Evolutionary conservation across 805 yeast species (phyloP), one percentile per base, ranked within the genome.

Genomic region (Allodekkera sacchari): DNA sequence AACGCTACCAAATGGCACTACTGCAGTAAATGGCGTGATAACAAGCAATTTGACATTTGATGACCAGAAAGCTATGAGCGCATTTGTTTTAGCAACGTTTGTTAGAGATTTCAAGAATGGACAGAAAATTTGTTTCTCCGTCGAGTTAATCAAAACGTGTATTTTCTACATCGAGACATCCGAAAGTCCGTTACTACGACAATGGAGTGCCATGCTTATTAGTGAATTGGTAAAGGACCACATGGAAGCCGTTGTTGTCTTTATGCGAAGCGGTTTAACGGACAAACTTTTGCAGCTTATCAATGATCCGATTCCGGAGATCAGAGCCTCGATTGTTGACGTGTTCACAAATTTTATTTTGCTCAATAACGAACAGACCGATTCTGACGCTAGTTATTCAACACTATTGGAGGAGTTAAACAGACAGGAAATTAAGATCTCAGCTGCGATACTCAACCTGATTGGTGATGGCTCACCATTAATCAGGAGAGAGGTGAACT

Each of bases 11-110:
- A 35, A 35, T 24, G 33, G 31, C 3, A 44, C 44, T 28, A 13
- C 6, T 15, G 17, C 32, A 5, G 17, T 20, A 12, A 43, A 37
- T 12, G 60, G 46, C 30, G 60, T 65, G 21, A 54, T 68, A 22
- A 71, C 70, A 15, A 43, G 36, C 27, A 37, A 36, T 21, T 36
- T 43, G 18, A 43, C 47, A 7, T 74, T 75, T 33, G 85, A 80
- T 44, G 94, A 85, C 45, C 96, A 89, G 50, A 79, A 85, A 51
- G 96, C 97, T 0, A 83, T 89, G 84, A 82, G 96, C 57, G 94
- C 95, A 0, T 84, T 92, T 49, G 85, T 92, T 12, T 60, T 89
- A 18, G 71, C 96, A 0, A 66, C 88, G 39, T 89, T 92, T 57
- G 81, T 87, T 25, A 71, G 83, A 38, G 94, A 83, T 30, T 83